Percentiles rank a stretch among this genome's conserved stretches.
phyloP scores from a whole-genome alignment of 768 basidiomycete genomes.

The Aureoboletus auriporus region DNA sequence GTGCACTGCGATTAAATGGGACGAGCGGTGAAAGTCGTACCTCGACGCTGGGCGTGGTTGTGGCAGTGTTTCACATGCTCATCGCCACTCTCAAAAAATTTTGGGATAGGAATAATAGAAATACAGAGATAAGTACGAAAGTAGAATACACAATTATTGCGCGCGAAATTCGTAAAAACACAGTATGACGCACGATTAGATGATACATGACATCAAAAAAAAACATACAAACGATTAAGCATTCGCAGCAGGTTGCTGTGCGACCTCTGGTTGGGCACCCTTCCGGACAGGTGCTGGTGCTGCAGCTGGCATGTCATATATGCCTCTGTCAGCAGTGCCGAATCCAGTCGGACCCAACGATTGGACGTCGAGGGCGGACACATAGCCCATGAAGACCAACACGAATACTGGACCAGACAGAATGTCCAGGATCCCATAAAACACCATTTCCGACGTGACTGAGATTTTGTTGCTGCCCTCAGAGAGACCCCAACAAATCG shows the following conservation, averaged over 20 bases:
- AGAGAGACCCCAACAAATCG: constrained; percentile 52
- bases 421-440: constrained; percentile 47
- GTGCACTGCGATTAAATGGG: constrained; percentile 9
- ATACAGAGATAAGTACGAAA: too few species aligned
- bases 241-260: not conserved
- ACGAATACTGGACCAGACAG: constrained; percentile 38
- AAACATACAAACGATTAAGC: not conserved
- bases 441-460: constrained; percentile 50
- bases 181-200: too few species aligned
- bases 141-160: too few species aligned
- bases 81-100: not conserved
- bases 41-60: not conserved
- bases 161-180: too few species aligned
- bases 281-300: not conserved
- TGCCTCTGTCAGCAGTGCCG: constrained; percentile 5
- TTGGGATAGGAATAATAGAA: too few species aligned
- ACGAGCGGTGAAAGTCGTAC: too few species aligned
- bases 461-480: constrained; percentile 51
- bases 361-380: not conserved
- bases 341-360: constrained; percentile 7
- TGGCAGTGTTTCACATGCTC: constrained; percentile 14
- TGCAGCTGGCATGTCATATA: not conserved
- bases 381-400: constrained; percentile 24
- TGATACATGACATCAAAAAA: too few species aligned
- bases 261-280: too few species aligned